phyloP scores from a whole-genome alignment of 257 asterid species.

The Linderniella brevidens region DNA sequence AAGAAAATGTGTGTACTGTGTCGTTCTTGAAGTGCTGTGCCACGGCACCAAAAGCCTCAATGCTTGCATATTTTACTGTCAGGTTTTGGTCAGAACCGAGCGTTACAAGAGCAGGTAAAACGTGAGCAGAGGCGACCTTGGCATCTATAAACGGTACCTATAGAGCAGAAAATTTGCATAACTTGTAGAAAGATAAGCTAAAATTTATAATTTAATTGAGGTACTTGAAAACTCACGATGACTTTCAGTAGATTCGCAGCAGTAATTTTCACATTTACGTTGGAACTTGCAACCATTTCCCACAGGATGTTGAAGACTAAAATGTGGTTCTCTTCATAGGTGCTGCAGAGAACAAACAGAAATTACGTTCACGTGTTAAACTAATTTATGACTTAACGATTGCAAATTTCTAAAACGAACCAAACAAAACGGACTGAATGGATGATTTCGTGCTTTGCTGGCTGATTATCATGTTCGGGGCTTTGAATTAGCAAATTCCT shows the following conservation, averaged over 20 bases:
- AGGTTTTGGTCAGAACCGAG: slow-evolving; percentile 97
- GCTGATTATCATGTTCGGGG: slow-evolving; percentile 41
- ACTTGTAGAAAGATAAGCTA: not conserved
- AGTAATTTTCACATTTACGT: slow-evolving; percentile 43
- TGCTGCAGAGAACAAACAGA: slow-evolving; percentile 36
- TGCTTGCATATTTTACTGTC: slow-evolving; percentile 81
- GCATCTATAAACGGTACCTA: slow-evolving; percentile 83
- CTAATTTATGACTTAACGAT: slow-evolving; percentile 5
- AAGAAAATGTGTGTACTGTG: slow-evolving; percentile 1
- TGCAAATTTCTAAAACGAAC: slow-evolving; percentile 24
- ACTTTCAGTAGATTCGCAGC: slow-evolving; percentile 85
- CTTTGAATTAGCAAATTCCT: slow-evolving; percentile 52
- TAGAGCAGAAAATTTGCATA: not conserved
- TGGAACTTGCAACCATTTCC: slow-evolving; percentile 90
- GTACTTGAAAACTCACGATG: slow-evolving; percentile 34
- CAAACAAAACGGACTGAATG: slow-evolving; percentile 86
- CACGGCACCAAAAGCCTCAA: slow-evolving; percentile 90
- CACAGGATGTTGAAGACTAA: slow-evolving; percentile 75
- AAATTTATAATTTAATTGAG: not conserved
- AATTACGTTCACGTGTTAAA: not conserved
- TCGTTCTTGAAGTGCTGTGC: slow-evolving; percentile 90
- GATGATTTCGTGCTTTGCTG: slow-evolving; percentile 51
- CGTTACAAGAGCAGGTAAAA: slow-evolving; percentile 92
- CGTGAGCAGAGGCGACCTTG: slow-evolving; percentile 76
- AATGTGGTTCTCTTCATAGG: slow-evolving; percentile 61